Conservation (phyloP, 2,329 filamentous ascomycete genomes). For the Mycogone perniciosa region DNA sequence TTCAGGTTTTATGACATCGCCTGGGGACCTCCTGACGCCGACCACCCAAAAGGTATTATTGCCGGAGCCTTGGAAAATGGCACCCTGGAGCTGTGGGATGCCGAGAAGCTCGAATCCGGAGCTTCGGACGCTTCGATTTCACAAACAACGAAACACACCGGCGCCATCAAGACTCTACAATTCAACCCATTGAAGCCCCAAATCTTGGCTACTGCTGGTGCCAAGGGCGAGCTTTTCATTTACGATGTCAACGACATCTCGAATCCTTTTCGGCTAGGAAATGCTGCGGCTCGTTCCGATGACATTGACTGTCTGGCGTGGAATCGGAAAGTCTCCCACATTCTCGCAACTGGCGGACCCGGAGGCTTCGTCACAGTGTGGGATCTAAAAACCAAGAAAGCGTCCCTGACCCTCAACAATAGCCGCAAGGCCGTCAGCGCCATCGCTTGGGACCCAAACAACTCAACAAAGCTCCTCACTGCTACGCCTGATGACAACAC, state of each 20-base stretch:
- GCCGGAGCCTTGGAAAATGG: conserved; percentile 94
- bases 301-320: conserved; percentile 96
- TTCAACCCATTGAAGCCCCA: conserved; percentile 93
- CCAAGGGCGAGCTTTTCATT: conserved; percentile 93
- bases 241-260: conserved; percentile 88
- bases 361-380: conserved; percentile 96
- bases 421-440: conserved; percentile 91
- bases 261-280: conserved; percentile 84
- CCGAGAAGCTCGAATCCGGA: conserved; percentile 57
- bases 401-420: conserved; percentile 91
- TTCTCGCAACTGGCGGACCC: conserved; percentile 86
- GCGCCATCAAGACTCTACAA: conserved; percentile 87
- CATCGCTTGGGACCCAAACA: conserved; percentile 95
- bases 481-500: conserved; percentile 84
- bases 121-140: conserved; percentile 72
- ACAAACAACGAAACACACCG: conserved; percentile 81
- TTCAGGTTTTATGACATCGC: conserved; percentile 91
- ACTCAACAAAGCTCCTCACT: conserved; percentile 88
- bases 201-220: conserved; percentile 84
- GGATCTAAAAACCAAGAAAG: conserved; percentile 97
- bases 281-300: conserved; percentile 79
- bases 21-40: conserved; percentile 77
- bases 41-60: conserved; percentile 79
- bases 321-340: conserved; percentile 97
- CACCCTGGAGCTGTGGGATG: conserved; percentile 89